A percentile compares a stretch with the other conserved stretches of the same genome.
Conservation (phyloP, 495 filamentous ascomycete genomes). For the Xylaria scruposa region DNA sequence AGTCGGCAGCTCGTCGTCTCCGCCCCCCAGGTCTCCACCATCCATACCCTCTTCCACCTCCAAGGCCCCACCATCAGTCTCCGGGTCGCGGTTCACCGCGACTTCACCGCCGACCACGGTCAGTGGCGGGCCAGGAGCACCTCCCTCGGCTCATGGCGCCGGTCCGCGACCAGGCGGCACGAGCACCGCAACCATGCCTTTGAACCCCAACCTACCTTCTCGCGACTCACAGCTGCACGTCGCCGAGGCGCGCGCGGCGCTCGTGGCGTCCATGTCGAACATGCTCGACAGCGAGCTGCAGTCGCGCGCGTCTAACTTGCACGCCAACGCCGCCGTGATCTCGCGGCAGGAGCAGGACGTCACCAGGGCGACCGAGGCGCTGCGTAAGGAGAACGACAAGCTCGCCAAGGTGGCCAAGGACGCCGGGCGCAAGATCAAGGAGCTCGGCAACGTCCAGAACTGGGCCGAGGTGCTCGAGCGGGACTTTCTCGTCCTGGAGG, state of each 20-base stretch:
- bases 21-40: slow-evolving; percentile 17
- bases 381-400: slow-evolving; percentile 75
- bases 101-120: slow-evolving; percentile 27
- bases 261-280: slow-evolving; percentile 78
- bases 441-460: slow-evolving; percentile 95
- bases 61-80: slow-evolving; percentile 25
- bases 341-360: slow-evolving; percentile 76
- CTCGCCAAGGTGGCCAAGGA: slow-evolving; percentile 71
- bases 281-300: slow-evolving; percentile 75
- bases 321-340: slow-evolving; percentile 73
- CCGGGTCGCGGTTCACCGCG: slow-evolving; percentile 27
- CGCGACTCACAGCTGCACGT: slow-evolving; percentile 52
- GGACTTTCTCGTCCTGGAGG: slow-evolving; percentile 86
- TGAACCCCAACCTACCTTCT: slow-evolving; percentile 38
- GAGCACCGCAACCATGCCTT: slow-evolving; percentile 29
- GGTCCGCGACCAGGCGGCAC: slow-evolving; percentile 25
- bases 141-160: slow-evolving; percentile 22
- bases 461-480: slow-evolving; percentile 97
- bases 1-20: slow-evolving; percentile 22
- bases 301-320: slow-evolving; percentile 75
- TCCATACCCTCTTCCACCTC: slow-evolving; percentile 24
- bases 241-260: slow-evolving; percentile 73
- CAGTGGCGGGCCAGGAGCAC: slow-evolving; percentile 4
- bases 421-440: slow-evolving; percentile 77
- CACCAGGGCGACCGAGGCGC: slow-evolving; percentile 63